These are phyloP conservation scores for Chrysanthemum makinoi DNA, from an alignment of 129 eudicot genomes.

Conservation along the genomic window DNA sequence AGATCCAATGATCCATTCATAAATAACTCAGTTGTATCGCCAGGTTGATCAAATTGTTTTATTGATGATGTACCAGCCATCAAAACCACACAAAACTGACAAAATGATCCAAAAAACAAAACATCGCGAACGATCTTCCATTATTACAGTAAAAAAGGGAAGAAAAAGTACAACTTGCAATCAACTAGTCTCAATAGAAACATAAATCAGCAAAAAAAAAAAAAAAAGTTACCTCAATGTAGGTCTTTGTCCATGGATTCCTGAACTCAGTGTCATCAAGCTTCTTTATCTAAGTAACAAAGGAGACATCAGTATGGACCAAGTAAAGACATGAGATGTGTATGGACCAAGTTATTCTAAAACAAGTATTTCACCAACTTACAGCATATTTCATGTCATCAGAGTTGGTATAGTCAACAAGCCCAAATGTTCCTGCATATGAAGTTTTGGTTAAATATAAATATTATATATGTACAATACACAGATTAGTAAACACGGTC, in stretches of 20 bases:
- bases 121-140: neutral
- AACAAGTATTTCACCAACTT: constrained; percentile 34
- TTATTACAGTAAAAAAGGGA: neutral
- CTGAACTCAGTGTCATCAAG: constrained; percentile 98
- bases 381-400: constrained; percentile 99
- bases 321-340: neutral
- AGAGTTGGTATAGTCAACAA: constrained; percentile 82
- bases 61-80: neutral
- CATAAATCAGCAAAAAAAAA: neutral
- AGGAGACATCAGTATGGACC: constrained; percentile 5
- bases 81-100: neutral
- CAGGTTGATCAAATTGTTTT: too few relatives aligned
- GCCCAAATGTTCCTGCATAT: constrained; percentile 73
- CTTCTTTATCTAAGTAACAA: constrained; percentile 60
- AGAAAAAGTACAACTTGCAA: neutral
- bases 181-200: neutral
- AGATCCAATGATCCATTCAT: too few relatives aligned
- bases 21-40: too few relatives aligned
- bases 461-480: neutral
- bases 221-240: constrained; percentile 56
- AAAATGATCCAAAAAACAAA: neutral
- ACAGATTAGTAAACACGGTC: neutral
- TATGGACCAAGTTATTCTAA: neutral
- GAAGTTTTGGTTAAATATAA: constrained; percentile 1
- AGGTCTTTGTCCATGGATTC: constrained; percentile 88